Conservation (phyloP, 176 grass and related monocot species). For the Luzula sylvatica region DNA sequence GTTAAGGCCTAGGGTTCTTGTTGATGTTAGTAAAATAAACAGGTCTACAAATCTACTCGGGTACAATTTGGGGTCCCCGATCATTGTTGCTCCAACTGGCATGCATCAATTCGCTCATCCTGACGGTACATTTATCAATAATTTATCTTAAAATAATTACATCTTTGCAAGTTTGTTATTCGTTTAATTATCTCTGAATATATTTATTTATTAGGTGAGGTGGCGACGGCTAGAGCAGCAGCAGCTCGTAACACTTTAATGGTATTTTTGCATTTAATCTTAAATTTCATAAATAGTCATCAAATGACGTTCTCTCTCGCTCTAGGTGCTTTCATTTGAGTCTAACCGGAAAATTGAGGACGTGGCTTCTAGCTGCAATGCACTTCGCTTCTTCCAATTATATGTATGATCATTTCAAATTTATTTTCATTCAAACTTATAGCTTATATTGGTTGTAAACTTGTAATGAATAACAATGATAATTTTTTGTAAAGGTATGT, state of each 20-base stretch:
- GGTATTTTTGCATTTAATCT: slow-evolving; percentile 29
- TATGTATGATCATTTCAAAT: slow-evolving; percentile 36
- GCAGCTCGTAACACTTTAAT: slow-evolving; percentile 70
- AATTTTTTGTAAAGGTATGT: slow-evolving; percentile 34
- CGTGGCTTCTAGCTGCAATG: slow-evolving; percentile 56
- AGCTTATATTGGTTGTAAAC: not conserved
- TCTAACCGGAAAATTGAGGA: slow-evolving; percentile 72
- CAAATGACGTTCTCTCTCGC: not conserved
- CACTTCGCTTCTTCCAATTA: slow-evolving; percentile 87
- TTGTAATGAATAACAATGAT: not conserved
- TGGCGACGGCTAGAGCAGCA: slow-evolving; percentile 76
- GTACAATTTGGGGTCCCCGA: slow-evolving; percentile 51
- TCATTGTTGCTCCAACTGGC: slow-evolving; percentile 64
- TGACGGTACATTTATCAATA: slow-evolving; percentile 35
- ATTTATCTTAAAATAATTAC: not conserved
- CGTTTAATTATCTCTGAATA: not conserved
- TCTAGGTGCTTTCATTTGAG: slow-evolving; percentile 58
- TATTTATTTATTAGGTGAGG: slow-evolving; percentile 47
- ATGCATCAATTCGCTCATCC: slow-evolving; percentile 54
- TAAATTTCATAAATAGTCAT: not conserved
- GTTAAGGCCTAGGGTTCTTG: slow-evolving; percentile 70
- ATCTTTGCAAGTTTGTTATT: too few species aligned
- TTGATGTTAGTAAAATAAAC: slow-evolving; percentile 82
- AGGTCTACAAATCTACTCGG: slow-evolving; percentile 67
- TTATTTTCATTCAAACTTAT: not conserved